These are phyloP conservation scores for Aspergillus phoenicis DNA, from an alignment of 2,329 filamentous ascomycete species.

Conservation along the genomic window DNA sequence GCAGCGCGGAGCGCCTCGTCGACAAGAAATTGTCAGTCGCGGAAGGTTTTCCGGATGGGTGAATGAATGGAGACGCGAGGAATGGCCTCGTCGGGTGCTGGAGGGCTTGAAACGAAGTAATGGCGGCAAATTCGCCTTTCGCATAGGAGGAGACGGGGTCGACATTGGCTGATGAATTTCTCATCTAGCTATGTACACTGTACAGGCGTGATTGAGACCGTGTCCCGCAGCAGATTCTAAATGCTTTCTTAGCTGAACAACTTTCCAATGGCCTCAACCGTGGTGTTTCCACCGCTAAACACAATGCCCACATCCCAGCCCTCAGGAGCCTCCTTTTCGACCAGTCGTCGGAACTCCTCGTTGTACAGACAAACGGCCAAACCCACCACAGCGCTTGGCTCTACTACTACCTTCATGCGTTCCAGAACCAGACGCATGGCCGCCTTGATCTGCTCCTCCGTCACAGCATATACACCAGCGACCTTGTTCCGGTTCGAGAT, in stretches of 20 bases:
- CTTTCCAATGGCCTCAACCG: conserved; percentile 61
- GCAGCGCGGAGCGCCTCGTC: conserved; percentile 36
- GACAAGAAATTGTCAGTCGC: conserved; percentile 38
- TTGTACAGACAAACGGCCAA: conserved; percentile 82
- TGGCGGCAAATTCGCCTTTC: conserved; percentile 37
- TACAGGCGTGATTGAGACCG: not conserved
- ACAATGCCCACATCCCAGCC: conserved; percentile 73
- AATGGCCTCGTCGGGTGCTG: conserved; percentile 37
- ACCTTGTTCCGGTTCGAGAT: conserved; percentile 74
- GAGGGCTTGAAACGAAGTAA: conserved; percentile 31
- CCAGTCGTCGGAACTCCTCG: conserved; percentile 74
- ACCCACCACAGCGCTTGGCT: conserved; percentile 83
- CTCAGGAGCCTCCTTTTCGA: conserved; percentile 63
- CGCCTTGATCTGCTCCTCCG: conserved; percentile 76
- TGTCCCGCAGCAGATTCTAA: not conserved
- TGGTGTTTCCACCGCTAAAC: conserved; percentile 67
- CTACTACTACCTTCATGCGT: conserved; percentile 85
- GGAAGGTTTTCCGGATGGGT: conserved; percentile 42
- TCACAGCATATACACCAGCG: conserved; percentile 69
- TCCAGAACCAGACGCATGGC: conserved; percentile 80
- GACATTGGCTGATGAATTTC: conserved; percentile 13
- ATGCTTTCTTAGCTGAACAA: conserved; percentile 45
- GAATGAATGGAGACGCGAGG: conserved; percentile 39
- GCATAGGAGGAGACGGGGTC: conserved; percentile 30
- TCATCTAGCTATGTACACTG: not conserved